A percentile compares a stretch with the other conserved stretches of the same genome.
phyloP scores from a whole-genome alignment of 2,329 filamentous ascomycete genomes.

The Pezicula neosporulosa region DNA sequence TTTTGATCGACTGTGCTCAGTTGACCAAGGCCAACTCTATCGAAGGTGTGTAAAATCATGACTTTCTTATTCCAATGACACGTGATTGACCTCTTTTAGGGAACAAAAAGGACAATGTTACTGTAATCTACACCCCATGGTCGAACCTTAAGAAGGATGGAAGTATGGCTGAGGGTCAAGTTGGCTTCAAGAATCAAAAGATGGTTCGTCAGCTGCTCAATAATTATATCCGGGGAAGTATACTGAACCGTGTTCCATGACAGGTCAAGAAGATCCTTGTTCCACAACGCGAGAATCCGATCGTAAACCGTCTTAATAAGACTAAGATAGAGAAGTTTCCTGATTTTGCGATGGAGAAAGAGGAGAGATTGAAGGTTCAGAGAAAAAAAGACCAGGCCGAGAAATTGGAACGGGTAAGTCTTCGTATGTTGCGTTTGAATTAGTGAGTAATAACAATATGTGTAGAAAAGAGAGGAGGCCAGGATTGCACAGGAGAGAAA shows the following conservation, averaged over 20 bases:
- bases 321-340: slow-evolving; percentile 87
- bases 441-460: slow-evolving; percentile 1
- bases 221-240: background rate
- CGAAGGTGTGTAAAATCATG: slow-evolving; percentile 57
- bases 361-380: slow-evolving; percentile 69
- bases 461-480: slow-evolving; percentile 73
- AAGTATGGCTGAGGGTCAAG: slow-evolving; percentile 92
- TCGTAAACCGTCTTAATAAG: slow-evolving; percentile 98
- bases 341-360: slow-evolving; percentile 78
- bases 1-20: slow-evolving; percentile 89
- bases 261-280: slow-evolving; percentile 81
- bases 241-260: background rate
- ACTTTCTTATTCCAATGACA: background rate
- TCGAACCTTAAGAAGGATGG: slow-evolving; percentile 94
- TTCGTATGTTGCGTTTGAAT: slow-evolving; percentile 1
- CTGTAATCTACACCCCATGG: slow-evolving; percentile 97
- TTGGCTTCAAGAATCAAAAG: slow-evolving; percentile 87
- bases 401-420: slow-evolving; percentile 56
- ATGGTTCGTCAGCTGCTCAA: slow-evolving; percentile 39
- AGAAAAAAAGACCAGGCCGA: slow-evolving; percentile 67
- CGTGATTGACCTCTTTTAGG: slow-evolving; percentile 44
- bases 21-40: slow-evolving; percentile 99
- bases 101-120: slow-evolving; percentile 98
- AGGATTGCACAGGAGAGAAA: slow-evolving; percentile 73
- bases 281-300: slow-evolving; percentile 75